Evolutionary conservation across 306 rosid genomes (phyloP).

Genomic region (Quercus glauca): DNA sequence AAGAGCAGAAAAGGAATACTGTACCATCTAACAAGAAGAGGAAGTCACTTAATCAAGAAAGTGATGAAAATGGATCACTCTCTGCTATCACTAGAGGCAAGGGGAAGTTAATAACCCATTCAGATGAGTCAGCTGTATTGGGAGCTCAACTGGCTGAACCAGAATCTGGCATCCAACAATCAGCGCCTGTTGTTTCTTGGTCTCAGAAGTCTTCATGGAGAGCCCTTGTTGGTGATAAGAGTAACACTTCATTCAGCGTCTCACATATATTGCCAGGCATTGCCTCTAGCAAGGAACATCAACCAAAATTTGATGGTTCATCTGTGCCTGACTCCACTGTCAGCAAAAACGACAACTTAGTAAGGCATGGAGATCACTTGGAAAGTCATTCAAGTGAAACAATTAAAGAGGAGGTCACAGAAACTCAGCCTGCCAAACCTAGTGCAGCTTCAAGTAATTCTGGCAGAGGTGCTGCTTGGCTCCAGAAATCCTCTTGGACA

Average conservation of each 20-base stretch:
- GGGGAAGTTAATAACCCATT: constrained; percentile 16
- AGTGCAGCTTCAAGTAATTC: constrained; percentile 28
- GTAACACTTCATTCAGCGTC: constrained; percentile 43
- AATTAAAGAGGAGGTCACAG: constrained; percentile 7
- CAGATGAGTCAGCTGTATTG: constrained; percentile 23
- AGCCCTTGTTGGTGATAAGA: constrained; percentile 53
- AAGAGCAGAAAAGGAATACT: constrained; percentile 24
- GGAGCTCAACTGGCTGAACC: constrained; percentile 28
- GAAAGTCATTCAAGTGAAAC: background rate
- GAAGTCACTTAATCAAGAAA: constrained; percentile 32
- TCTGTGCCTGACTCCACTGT: constrained; percentile 13
- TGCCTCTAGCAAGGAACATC: constrained; percentile 22
- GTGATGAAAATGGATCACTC: constrained; percentile 19
- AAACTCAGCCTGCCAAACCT: constrained; percentile 34
- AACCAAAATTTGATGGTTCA: constrained; percentile 17
- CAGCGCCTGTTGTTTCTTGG: constrained; percentile 43
- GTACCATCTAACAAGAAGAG: constrained; percentile 42
- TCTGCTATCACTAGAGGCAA: constrained; percentile 27
- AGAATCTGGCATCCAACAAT: constrained; percentile 27
- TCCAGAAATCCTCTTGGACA: constrained; percentile 75
- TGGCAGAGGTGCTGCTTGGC: constrained; percentile 75
- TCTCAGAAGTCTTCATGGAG: constrained; percentile 80
- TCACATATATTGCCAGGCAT: constrained; percentile 38
- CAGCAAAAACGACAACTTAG: constrained; percentile 17
- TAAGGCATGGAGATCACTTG: constrained; percentile 4